phyloP scores from a whole-genome alignment of 2,329 filamentous ascomycete species.

The Calonectria ilicicola region DNA sequence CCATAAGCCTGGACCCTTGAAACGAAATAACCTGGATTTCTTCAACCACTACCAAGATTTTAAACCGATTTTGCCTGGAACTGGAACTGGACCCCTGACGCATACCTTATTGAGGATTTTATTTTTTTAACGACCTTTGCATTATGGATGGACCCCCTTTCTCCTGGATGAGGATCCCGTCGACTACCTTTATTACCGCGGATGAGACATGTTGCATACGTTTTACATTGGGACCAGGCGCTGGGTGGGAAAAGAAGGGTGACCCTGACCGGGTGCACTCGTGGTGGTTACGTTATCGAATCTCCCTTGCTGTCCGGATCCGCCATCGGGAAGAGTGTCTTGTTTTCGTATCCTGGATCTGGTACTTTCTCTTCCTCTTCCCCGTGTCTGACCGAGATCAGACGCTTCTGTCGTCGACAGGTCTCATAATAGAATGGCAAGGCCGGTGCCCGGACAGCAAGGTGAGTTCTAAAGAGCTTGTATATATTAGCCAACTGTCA shows the following conservation, averaged over 20 bases:
- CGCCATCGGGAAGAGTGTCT: slow-evolving; percentile 45
- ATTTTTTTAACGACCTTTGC: slow-evolving; percentile 42
- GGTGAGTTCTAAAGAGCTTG: slow-evolving; percentile 64
- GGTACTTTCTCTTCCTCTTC: slow-evolving; percentile 40
- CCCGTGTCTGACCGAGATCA: slow-evolving; percentile 40
- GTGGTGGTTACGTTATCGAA: slow-evolving; percentile 39
- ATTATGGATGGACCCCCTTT: slow-evolving; percentile 41
- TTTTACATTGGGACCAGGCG: slow-evolving; percentile 46
- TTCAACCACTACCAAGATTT: slow-evolving; percentile 35
- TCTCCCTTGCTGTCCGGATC: slow-evolving; percentile 50
- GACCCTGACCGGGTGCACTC: slow-evolving; percentile 34
- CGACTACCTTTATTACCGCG: slow-evolving; percentile 43
- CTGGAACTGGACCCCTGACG: slow-evolving; percentile 37
- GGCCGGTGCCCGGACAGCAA: slow-evolving; percentile 63
- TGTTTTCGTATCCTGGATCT: slow-evolving; percentile 47
- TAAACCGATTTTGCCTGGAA: slow-evolving; percentile 39
- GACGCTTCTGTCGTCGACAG: slow-evolving; percentile 42
- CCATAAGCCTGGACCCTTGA: slow-evolving; percentile 32
- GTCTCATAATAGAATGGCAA: slow-evolving; percentile 45
- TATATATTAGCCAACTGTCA: slow-evolving; percentile 63
- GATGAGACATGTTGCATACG: slow-evolving; percentile 51
- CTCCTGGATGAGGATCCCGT: slow-evolving; percentile 39
- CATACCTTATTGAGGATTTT: slow-evolving; percentile 36
- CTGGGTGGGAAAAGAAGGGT: slow-evolving; percentile 46
- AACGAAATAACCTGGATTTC: slow-evolving; percentile 41